phyloP scores from a whole-genome alignment of 2,329 filamentous ascomycete genomes.

The Paracorniculantispora psalliotae region DNA sequence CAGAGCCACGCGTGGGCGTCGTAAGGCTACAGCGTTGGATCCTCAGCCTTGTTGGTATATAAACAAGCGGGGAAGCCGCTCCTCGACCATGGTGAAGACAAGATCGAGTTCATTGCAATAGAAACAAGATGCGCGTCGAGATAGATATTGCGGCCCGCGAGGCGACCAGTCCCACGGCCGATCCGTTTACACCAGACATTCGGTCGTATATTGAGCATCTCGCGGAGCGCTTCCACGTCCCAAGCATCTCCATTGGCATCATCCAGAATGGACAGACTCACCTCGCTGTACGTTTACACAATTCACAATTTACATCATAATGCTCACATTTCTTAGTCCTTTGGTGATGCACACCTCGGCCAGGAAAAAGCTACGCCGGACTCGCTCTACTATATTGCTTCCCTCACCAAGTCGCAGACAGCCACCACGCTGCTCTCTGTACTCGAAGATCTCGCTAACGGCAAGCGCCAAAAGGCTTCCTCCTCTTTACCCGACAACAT shows the following conservation, averaged over 20 bases:
- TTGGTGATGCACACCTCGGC: slow-evolving; percentile 13
- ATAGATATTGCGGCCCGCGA: too few relatives aligned
- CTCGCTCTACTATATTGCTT: slow-evolving; percentile 47
- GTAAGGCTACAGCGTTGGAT: not conserved
- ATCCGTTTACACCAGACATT: slow-evolving; percentile 17
- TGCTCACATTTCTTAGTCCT: too few relatives aligned
- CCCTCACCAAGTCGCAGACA: slow-evolving; percentile 48
- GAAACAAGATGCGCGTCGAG: too few relatives aligned
- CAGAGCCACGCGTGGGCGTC: not conserved
- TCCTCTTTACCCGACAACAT: slow-evolving; percentile 21
- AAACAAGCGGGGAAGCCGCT: not conserved
- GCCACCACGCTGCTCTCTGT: slow-evolving; percentile 42
- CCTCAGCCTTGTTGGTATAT: not conserved
- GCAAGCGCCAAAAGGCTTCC: not conserved
- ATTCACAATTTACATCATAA: not conserved
- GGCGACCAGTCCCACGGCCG: not conserved
- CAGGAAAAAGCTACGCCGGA: slow-evolving; percentile 36
- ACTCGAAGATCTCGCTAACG: slow-evolving; percentile 33
- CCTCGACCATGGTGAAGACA: too few relatives aligned
- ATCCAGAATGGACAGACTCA: slow-evolving; percentile 37
- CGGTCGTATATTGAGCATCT: slow-evolving; percentile 19
- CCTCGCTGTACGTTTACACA: slow-evolving; percentile 26
- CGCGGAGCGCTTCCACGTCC: slow-evolving; percentile 39
- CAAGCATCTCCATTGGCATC: slow-evolving; percentile 43
- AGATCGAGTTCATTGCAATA: too few relatives aligned